Conservation (phyloP, 768 basidiomycete species). For the Scleroderma bovista region DNA sequence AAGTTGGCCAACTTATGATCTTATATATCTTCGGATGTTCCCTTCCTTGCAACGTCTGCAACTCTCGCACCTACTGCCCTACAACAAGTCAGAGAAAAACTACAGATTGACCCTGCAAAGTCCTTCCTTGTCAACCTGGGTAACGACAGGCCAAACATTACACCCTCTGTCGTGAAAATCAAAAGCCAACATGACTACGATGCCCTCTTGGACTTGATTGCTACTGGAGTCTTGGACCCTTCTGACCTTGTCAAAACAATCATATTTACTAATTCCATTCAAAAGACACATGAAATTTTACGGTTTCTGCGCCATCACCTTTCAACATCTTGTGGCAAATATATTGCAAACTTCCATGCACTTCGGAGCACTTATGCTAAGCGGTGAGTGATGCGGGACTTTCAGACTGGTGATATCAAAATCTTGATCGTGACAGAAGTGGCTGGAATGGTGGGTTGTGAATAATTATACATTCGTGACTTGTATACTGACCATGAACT, state of each 20-base stretch:
- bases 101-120: conserved; percentile 17
- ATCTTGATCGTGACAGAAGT: conserved; percentile 32
- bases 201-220: conserved; percentile 13
- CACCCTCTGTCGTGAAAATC: conserved; percentile 18
- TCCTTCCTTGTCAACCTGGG: conserved; percentile 34
- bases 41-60: conserved; percentile 27
- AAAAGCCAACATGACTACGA: conserved; percentile 18
- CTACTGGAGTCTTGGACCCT: conserved; percentile 3
- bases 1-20: too few species aligned
- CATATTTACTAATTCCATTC: conserved; percentile 18
- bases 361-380: conserved; percentile 15
- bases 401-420: conserved; percentile 17
- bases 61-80: conserved; percentile 27
- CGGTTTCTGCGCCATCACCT: conserved; percentile 12
- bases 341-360: conserved; percentile 24
- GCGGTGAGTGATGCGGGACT: conserved; percentile 20
- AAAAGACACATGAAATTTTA: conserved; percentile 9
- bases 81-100: conserved; percentile 16
- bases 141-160: conserved; percentile 17
- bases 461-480: neutral
- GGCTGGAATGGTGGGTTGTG: conserved; percentile 30
- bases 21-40: conserved; percentile 8
- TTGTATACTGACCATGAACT: neutral
- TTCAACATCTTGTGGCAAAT: conserved; percentile 2
- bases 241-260: conserved; percentile 7